A percentile compares a stretch with the other conserved stretches of the same genome.
phyloP scores from a whole-genome alignment of 495 filamentous ascomycete genomes.

The Bacidia rubella region DNA sequence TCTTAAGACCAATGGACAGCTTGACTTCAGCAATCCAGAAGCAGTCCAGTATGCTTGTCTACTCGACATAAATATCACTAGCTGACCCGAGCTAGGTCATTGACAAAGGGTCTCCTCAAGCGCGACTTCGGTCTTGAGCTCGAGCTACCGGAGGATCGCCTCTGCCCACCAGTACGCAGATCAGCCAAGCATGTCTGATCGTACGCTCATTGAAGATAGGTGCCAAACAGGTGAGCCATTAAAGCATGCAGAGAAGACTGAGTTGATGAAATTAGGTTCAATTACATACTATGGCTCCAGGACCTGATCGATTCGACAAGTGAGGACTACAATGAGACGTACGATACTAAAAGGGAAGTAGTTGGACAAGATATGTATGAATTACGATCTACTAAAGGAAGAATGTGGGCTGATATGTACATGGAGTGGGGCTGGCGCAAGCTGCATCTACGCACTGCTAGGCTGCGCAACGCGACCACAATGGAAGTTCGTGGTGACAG shows the following conservation, averaged over 20 bases:
- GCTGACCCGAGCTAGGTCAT: slow-evolving; percentile 35
- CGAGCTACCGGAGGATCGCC: slow-evolving; percentile 57
- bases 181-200: background rate
- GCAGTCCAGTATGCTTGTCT: slow-evolving; percentile 45
- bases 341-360: slow-evolving; percentile 43
- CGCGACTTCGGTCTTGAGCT: slow-evolving; percentile 61
- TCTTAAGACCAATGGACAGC: slow-evolving; percentile 45
- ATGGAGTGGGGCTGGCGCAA: slow-evolving; percentile 67
- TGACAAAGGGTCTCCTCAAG: slow-evolving; percentile 68
- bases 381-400: no score
- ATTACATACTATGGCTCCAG: slow-evolving; percentile 87
- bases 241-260: no score
- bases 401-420: background rate
- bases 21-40: slow-evolving; percentile 73
- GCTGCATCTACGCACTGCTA: slow-evolving; percentile 80
- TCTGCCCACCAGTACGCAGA: slow-evolving; percentile 72
- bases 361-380: slow-evolving; percentile 65
- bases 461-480: slow-evolving; percentile 49
- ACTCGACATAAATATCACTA: background rate
- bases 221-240: slow-evolving; percentile 56
- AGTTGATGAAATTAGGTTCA: slow-evolving; percentile 47
- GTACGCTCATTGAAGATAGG: slow-evolving; percentile 24
- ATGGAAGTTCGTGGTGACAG: slow-evolving; percentile 65
- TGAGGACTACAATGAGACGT: slow-evolving; percentile 35
- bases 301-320: slow-evolving; percentile 65